Evolutionary conservation across 164 flowering plant species (phyloP).

Genomic region (Piper longum): DNA sequence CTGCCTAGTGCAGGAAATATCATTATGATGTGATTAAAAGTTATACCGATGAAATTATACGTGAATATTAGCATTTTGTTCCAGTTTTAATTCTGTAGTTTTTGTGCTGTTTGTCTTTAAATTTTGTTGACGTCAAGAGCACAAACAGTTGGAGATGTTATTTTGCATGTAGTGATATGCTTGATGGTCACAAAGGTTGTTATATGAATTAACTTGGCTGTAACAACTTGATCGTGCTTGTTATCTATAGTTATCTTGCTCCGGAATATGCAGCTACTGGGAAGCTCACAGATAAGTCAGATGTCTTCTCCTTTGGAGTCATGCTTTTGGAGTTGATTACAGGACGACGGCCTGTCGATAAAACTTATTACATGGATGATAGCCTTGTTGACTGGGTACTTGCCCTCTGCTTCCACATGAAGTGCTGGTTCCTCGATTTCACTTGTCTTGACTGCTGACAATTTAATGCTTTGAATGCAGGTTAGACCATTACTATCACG

Average conservation of each 20-base stretch:
- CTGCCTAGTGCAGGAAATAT: too few relatives aligned
- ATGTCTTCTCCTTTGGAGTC: slow-evolving; percentile 87
- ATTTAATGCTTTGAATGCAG: slow-evolving; percentile 23
- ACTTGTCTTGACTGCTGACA: not conserved
- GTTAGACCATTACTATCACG: slow-evolving; percentile 69
- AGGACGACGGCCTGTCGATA: slow-evolving; percentile 71
- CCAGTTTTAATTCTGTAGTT: too few relatives aligned
- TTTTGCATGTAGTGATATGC: too few relatives aligned
- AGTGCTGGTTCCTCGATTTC: not conserved
- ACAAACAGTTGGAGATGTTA: too few relatives aligned
- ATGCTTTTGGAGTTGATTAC: slow-evolving; percentile 89
- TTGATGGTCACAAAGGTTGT: too few relatives aligned
- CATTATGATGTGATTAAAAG: too few relatives aligned
- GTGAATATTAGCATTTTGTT: too few relatives aligned
- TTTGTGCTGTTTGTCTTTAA: too few relatives aligned
- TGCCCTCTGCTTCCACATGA: slow-evolving; percentile 1
- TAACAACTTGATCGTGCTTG: not conserved
- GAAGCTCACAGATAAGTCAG: slow-evolving; percentile 82
- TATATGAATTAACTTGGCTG: not conserved
- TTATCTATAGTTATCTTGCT: slow-evolving; percentile 60
- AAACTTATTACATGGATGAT: slow-evolving; percentile 48
- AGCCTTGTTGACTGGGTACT: slow-evolving; percentile 94
- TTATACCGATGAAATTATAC: too few relatives aligned
- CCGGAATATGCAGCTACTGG: slow-evolving; percentile 95
- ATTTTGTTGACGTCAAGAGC: too few relatives aligned